Evolutionary conservation across 176 grass and related monocot genomes (phyloP).

Genomic region (Musa schizocarpa): DNA sequence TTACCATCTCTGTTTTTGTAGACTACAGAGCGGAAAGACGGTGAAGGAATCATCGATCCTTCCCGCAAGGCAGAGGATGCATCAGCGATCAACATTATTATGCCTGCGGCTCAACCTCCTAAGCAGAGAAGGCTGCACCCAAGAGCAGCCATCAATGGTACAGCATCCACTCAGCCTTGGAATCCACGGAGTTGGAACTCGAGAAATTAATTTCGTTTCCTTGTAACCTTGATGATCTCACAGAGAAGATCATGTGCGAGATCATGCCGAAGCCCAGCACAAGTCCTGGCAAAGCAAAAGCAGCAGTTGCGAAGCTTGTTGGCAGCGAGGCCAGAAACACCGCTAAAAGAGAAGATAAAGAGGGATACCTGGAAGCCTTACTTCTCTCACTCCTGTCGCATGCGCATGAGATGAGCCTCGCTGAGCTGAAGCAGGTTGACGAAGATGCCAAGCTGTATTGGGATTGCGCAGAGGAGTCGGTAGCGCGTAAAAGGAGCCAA

Average conservation of each 20-base stretch:
- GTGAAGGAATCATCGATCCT: not conserved
- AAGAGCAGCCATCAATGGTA: not conserved
- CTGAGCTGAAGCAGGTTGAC: not conserved
- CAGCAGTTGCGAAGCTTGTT: not conserved
- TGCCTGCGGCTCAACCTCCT: not conserved
- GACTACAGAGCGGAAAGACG: not conserved
- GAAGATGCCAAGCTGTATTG: conserved; percentile 27
- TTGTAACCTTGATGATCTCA: not conserved
- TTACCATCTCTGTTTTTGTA: not conserved
- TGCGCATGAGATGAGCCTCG: conserved; percentile 21
- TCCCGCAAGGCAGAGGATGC: not conserved
- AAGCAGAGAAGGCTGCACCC: not conserved
- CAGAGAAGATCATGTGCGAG: conserved; percentile 38
- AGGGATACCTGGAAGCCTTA: conserved; percentile 41
- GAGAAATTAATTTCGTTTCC: too few species aligned
- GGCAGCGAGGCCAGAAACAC: not conserved
- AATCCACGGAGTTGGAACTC: too few species aligned
- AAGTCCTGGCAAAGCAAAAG: not conserved
- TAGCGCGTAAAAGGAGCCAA: conserved; percentile 30
- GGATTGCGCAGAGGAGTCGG: conserved; percentile 38
- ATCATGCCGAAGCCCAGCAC: conserved; percentile 14
- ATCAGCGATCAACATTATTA: not conserved
- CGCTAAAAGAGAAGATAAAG: conserved; percentile 15
- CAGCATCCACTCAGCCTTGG: too few species aligned
- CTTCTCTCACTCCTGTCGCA: conserved; percentile 36